Evolutionary conservation across 805 yeast genomes (phyloP).

Genomic region (Cyberlindnera xishuangbannaensis): DNA sequence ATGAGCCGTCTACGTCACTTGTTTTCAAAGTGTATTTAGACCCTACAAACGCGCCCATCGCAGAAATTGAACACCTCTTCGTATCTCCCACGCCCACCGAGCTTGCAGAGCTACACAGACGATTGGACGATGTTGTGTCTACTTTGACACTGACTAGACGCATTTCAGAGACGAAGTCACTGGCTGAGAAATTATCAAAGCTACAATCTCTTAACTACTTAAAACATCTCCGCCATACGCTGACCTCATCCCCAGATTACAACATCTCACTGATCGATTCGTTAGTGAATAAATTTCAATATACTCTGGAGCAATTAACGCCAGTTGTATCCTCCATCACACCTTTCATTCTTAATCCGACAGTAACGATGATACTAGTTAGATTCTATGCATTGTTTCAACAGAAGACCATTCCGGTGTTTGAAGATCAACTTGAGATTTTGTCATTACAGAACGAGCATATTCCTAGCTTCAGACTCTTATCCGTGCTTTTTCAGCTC

Average conservation of each 20-base stretch:
- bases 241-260: slow-evolving; percentile 1
- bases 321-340: slow-evolving; percentile 11
- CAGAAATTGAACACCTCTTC: slow-evolving; percentile 5
- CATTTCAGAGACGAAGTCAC: slow-evolving; percentile 1
- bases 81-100: no score
- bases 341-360: slow-evolving; percentile 9
- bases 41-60: no score
- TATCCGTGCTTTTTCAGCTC: slow-evolving; percentile 15
- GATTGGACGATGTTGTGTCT: background rate
- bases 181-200: slow-evolving; percentile 2
- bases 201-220: slow-evolving; percentile 10
- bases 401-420: slow-evolving; percentile 6
- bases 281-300: slow-evolving; percentile 24
- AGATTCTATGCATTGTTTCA: slow-evolving; percentile 10
- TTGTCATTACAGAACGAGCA: slow-evolving; percentile 21
- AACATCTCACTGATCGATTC: slow-evolving; percentile 20
- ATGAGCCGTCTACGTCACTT: no score
- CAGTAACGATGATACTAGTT: slow-evolving; percentile 13
- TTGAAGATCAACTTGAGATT: slow-evolving; percentile 18
- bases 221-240: slow-evolving; percentile 1
- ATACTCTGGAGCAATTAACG: slow-evolving; percentile 11
- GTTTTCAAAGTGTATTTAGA: no score
- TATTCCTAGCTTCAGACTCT: slow-evolving; percentile 20
- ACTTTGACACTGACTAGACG: slow-evolving; percentile 3
- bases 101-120: no score